phyloP scores from a whole-genome alignment of 2,329 filamentous ascomycete species.

The Nemania serpens region DNA sequence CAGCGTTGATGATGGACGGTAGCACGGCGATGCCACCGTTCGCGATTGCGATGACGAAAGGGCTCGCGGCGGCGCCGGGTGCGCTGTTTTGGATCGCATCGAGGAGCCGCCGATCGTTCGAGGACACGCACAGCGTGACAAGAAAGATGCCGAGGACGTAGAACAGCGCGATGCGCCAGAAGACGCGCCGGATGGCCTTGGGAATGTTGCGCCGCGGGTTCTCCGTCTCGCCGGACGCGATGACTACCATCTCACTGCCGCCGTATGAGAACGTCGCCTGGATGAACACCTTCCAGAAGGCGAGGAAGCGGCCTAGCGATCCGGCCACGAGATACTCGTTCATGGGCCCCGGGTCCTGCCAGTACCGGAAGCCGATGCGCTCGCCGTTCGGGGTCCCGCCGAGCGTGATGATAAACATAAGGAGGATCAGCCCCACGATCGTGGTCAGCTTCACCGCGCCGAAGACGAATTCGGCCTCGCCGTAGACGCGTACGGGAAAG shows the following conservation, averaged over 20 bases:
- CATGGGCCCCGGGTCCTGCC: constrained; percentile 49
- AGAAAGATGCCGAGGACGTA: constrained; percentile 67
- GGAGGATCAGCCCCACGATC: constrained; percentile 54
- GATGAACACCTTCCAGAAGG: constrained; percentile 52
- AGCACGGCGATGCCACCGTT: constrained; percentile 64
- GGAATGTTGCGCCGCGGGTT: constrained; percentile 66
- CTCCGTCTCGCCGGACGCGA: constrained; percentile 61
- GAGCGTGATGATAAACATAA: constrained; percentile 55
- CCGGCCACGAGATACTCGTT: constrained; percentile 48
- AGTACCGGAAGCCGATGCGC: constrained; percentile 52
- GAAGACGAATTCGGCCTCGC: constrained; percentile 59
- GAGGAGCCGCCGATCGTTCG: constrained; percentile 40
- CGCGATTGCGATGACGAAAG: constrained; percentile 69
- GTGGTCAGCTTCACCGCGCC: constrained; percentile 55
- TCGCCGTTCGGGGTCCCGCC: constrained; percentile 50
- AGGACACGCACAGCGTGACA: constrained; percentile 43
- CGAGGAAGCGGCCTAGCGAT: constrained; percentile 47
- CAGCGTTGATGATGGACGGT: constrained; percentile 68
- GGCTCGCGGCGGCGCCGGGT: constrained; percentile 46
- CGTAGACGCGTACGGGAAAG: constrained; percentile 51
- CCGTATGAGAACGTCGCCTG: constrained; percentile 55
- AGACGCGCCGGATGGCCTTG: constrained; percentile 69
- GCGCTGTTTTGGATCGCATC: constrained; percentile 37
- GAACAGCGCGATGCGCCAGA: constrained; percentile 69
- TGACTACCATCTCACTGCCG: constrained; percentile 50